Conservation (phyloP, 352 stramenopile species). For the Phytophthora colocasiae region DNA sequence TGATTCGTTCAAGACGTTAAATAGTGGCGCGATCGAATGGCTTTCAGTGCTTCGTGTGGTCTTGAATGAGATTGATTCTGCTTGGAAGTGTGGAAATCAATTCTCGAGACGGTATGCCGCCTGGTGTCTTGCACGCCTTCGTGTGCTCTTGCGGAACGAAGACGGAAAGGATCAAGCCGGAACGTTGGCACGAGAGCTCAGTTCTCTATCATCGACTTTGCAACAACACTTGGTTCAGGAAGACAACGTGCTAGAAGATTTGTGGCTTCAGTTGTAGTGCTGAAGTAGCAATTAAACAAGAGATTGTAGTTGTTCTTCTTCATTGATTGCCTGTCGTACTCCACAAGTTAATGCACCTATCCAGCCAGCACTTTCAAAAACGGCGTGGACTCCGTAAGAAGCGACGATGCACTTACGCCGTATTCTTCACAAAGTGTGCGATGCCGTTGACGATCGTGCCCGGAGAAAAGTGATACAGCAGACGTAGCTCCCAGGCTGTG, state of each 20-base stretch:
- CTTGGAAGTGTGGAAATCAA: conserved; percentile 49
- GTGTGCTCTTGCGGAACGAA: conserved; percentile 9
- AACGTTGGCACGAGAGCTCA: conserved; percentile 8
- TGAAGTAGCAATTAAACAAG: no score
- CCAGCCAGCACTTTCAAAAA: conserved; percentile 23
- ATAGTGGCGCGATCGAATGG: not conserved
- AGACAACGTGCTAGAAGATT: conserved; percentile 36
- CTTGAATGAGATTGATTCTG: conserved; percentile 48
- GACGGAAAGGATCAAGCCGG: not conserved
- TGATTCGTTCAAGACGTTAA: conserved; percentile 19
- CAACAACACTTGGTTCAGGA: conserved; percentile 22
- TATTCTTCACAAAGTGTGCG: conserved; percentile 58
- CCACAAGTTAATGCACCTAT: not conserved
- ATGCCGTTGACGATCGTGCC: conserved; percentile 75
- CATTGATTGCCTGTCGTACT: no score
- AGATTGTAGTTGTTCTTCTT: no score
- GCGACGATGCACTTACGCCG: conserved; percentile 2
- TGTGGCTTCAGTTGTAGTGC: conserved; percentile 29
- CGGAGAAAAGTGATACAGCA: conserved; percentile 82
- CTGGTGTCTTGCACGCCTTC: conserved; percentile 54
- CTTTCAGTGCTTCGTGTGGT: conserved; percentile 22
- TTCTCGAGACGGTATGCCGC: conserved; percentile 60
- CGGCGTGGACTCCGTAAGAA: conserved; percentile 3
- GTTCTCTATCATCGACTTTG: conserved; percentile 16
- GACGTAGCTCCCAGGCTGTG: conserved; percentile 69